A percentile compares a stretch with the other conserved stretches of the same genome.
phyloP scores from a whole-genome alignment of 1,284 basidiomycete genomes.

The Gymnopus androsaceus region DNA sequence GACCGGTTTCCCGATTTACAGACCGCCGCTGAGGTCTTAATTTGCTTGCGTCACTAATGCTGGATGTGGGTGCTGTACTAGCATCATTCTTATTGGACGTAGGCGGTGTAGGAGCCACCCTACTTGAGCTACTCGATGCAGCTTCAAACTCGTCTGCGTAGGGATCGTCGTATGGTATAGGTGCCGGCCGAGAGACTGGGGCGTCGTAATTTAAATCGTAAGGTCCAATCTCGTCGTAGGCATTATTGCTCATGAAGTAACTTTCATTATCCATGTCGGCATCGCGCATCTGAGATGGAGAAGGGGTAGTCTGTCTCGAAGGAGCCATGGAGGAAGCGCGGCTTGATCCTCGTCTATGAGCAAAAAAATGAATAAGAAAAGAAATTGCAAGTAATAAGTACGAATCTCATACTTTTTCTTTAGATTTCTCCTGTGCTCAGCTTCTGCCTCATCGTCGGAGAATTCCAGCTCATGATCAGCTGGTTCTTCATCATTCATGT shows the following conservation, averaged over 20 bases:
- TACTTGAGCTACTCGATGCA: constrained; percentile 5
- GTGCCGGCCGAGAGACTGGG: constrained; percentile 59
- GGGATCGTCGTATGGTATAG: constrained; percentile 75
- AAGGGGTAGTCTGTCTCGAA: constrained; percentile 57
- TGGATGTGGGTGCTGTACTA: background rate
- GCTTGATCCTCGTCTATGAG: constrained; percentile 51
- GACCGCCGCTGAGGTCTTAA: constrained; percentile 1
- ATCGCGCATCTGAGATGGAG: constrained; percentile 52
- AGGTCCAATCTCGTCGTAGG: constrained; percentile 62
- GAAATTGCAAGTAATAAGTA: background rate
- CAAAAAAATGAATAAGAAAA: background rate
- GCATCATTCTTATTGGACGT: constrained; percentile 15
- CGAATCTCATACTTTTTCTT: constrained; percentile 53
- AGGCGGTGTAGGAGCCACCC: background rate
- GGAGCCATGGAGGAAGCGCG: constrained; percentile 48
- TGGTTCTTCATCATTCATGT: constrained; percentile 87
- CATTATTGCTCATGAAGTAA: constrained; percentile 52
- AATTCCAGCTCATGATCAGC: constrained; percentile 86
- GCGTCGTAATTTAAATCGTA: constrained; percentile 65
- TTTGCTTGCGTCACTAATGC: constrained; percentile 15
- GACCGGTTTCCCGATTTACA: constrained; percentile 2
- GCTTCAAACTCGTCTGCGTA: constrained; percentile 56
- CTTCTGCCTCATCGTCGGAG: constrained; percentile 88
- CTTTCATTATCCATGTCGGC: constrained; percentile 51
- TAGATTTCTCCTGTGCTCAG: constrained; percentile 58